These are phyloP conservation scores for Brassica carinata DNA, from an alignment of 345 rosid genomes.

Conservation along the genomic window DNA sequence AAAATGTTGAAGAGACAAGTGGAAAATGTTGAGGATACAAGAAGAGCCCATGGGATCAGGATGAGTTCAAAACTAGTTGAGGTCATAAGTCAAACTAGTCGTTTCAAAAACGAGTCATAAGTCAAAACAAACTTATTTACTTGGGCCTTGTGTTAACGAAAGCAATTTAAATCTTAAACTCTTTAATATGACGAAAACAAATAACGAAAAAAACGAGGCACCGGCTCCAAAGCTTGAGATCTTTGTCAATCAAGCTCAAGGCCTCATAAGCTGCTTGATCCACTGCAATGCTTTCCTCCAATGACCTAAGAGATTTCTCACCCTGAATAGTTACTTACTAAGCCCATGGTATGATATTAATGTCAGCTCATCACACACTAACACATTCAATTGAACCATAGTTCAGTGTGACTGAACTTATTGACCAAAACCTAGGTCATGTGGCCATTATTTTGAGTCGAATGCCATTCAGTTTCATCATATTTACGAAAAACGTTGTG, in stretches of 20 bases:
- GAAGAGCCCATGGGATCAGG: conserved; percentile 5
- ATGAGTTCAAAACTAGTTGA: conserved; percentile 6
- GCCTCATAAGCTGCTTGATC: neutral
- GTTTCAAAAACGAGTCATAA: neutral
- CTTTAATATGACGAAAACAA: neutral
- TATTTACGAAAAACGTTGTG: neutral
- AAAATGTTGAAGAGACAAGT: neutral
- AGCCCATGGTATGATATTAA: neutral
- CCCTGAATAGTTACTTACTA: neutral
- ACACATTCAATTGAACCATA: neutral
- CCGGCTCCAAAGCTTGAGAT: neutral
- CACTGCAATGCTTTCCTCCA: neutral
- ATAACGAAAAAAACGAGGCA: neutral
- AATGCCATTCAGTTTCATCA: neutral
- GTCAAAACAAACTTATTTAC: neutral
- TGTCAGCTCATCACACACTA: neutral
- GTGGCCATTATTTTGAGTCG: neutral
- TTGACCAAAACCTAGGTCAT: neutral
- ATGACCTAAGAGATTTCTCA: neutral
- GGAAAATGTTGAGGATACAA: conserved; percentile 13
- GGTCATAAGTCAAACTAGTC: neutral
- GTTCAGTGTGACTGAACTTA: neutral
- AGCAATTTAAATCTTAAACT: neutral
- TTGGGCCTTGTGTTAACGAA: neutral
- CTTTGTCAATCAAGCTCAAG: neutral